Evolutionary conservation across 225 moss, liverwort and hornwort species (phyloP).

Genomic region (Takakia lepidozioides): DNA sequence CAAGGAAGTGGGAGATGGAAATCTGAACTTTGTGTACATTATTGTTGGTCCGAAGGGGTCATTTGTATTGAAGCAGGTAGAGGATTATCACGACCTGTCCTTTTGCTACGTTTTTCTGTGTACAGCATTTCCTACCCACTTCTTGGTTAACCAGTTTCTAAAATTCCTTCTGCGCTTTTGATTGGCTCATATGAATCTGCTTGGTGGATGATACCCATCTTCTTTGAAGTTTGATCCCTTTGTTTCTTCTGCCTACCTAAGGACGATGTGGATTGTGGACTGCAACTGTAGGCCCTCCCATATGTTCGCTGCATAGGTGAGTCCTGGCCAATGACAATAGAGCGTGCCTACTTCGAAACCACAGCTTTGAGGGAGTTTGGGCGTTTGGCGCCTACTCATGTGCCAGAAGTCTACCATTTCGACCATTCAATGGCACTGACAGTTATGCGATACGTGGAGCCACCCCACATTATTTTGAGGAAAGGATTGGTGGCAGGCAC

Average conservation of each 20-base stretch:
- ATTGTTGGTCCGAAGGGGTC: constrained; percentile 59
- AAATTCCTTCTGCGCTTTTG: no score
- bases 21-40: constrained; percentile 86
- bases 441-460: constrained; percentile 80
- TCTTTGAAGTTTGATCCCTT: no score
- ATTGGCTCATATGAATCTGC: no score
- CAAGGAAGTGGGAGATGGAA: constrained; percentile 92
- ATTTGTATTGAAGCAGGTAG: constrained; percentile 74
- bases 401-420: constrained; percentile 73
- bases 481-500: constrained; percentile 69
- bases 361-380: constrained; percentile 49
- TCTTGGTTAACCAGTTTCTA: no score
- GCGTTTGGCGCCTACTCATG: constrained; percentile 41
- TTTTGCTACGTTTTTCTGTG: no score
- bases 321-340: constrained; percentile 98
- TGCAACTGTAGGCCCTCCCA: constrained; percentile 50
- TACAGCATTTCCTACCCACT: no score
- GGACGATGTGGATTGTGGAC: no score
- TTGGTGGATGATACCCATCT: no score
- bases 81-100: no score
- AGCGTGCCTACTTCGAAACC: constrained; percentile 84
- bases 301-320: constrained; percentile 92
- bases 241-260: no score
- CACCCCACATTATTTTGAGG: constrained; percentile 82
- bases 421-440: constrained; percentile 86